phyloP scores from a whole-genome alignment of 495 filamentous ascomycete genomes.

The Penicillium psychrofluorescens region DNA sequence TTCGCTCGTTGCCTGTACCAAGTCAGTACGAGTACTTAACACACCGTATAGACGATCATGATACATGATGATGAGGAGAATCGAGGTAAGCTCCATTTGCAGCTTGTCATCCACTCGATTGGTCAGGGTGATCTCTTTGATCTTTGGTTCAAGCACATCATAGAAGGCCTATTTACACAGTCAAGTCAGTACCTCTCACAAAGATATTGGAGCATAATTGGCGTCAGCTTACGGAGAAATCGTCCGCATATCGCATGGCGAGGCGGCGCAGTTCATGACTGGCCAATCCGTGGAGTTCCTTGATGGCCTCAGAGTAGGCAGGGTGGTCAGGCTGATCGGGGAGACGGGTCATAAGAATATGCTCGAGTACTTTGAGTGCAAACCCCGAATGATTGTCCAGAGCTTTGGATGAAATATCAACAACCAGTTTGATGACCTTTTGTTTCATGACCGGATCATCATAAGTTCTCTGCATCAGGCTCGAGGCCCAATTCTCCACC shows the following conservation, averaged over 20 bases:
- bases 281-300: slow-evolving; percentile 72
- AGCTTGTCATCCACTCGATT: slow-evolving; percentile 69
- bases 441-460: slow-evolving; percentile 87
- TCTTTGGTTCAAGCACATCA: slow-evolving; percentile 72
- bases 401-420: slow-evolving; percentile 76
- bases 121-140: slow-evolving; percentile 69
- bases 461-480: slow-evolving; percentile 64
- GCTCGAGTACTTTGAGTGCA: slow-evolving; percentile 80
- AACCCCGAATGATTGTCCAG: slow-evolving; percentile 71
- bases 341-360: slow-evolving; percentile 76
- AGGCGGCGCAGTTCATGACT: slow-evolving; percentile 83
- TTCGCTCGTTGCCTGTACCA: slow-evolving; percentile 63
- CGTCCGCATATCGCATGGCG: slow-evolving; percentile 82
- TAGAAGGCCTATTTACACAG: slow-evolving; percentile 57
- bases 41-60: no score
- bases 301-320: slow-evolving; percentile 83
- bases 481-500: slow-evolving; percentile 75
- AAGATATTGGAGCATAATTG: not conserved
- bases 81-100: slow-evolving; percentile 60
- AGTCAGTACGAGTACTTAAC: slow-evolving; percentile 4
- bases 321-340: slow-evolving; percentile 58
- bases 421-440: slow-evolving; percentile 72
- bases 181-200: slow-evolving; percentile 6
- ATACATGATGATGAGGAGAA: slow-evolving; percentile 85
- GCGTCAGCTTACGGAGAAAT: slow-evolving; percentile 55